Evolutionary conservation across 1,139 yeast genomes (phyloP).

Genomic region (Yamadazyma diospyri): DNA sequence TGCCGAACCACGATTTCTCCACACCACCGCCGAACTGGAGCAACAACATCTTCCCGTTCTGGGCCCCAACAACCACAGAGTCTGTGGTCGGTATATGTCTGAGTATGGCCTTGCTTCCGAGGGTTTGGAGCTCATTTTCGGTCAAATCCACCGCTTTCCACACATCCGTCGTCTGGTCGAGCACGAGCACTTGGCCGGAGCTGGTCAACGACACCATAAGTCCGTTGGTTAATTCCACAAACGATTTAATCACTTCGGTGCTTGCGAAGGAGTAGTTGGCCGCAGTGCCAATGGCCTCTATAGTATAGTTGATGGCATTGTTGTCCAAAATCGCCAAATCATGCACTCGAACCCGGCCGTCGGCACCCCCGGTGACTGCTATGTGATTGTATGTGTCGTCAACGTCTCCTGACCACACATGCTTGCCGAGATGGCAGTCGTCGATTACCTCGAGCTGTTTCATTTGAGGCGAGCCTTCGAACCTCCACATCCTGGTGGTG

Average conservation of each 20-base stretch:
- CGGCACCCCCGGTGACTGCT: constrained; percentile 85
- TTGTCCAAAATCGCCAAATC: constrained; percentile 33
- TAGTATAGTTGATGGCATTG: constrained; percentile 21
- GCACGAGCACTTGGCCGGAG: constrained; percentile 48
- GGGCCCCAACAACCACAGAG: constrained; percentile 46
- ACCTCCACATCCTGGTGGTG: constrained; percentile 78
- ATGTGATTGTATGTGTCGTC: constrained; percentile 35
- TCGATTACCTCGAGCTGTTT: constrained; percentile 34
- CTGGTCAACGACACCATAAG: constrained; percentile 60
- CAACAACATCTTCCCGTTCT: constrained; percentile 50
- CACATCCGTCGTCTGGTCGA: constrained; percentile 16
- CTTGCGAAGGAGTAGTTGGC: constrained; percentile 26
- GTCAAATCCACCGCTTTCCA: constrained; percentile 28
- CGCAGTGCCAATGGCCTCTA: constrained; percentile 27
- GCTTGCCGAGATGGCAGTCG: constrained; percentile 78
- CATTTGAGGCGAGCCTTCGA: constrained; percentile 21
- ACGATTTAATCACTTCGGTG: constrained; percentile 63
- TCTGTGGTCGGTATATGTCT: constrained; percentile 40
- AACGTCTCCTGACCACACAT: constrained; percentile 80
- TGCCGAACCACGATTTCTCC: constrained; percentile 20
- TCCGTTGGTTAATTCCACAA: constrained; percentile 37
- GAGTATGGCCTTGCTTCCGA: constrained; percentile 24
- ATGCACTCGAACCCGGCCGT: constrained; percentile 70
- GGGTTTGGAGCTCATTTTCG: constrained; percentile 28
- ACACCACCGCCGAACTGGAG: constrained; percentile 32